Conservation (phyloP, 495 filamentous ascomycete genomes). For the Penicillium dipodomyicola region DNA sequence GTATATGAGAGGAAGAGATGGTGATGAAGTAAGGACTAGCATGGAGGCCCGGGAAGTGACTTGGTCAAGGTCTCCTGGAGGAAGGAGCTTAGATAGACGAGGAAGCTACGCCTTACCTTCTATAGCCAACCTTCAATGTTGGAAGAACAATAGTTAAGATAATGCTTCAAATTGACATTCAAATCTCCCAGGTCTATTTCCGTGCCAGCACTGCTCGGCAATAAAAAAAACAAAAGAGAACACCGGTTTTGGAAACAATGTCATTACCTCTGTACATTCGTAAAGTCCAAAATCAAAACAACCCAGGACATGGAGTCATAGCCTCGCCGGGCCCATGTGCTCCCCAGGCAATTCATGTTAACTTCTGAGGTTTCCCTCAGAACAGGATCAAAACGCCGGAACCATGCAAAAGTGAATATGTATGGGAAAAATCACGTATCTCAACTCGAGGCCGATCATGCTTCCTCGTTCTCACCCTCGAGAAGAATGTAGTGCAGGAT, state of each 20-base stretch:
- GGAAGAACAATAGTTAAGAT: background rate
- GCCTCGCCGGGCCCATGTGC: slow-evolving; percentile 4
- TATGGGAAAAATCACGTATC: slow-evolving; percentile 15
- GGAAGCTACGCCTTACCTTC: slow-evolving; percentile 1
- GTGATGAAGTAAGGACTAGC: slow-evolving; percentile 8
- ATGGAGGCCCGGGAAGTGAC: background rate
- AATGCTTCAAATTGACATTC: slow-evolving; percentile 4
- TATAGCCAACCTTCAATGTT: background rate
- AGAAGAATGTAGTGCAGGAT: slow-evolving; percentile 94
- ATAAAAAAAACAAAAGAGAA: slow-evolving; percentile 13
- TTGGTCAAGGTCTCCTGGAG: background rate
- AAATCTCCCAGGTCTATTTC: slow-evolving; percentile 34
- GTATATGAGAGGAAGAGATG: slow-evolving; percentile 5
- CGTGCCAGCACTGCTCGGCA: slow-evolving; percentile 12
- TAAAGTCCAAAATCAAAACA: slow-evolving; percentile 15
- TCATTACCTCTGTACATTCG: slow-evolving; percentile 36
- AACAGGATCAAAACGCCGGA: slow-evolving; percentile 34
- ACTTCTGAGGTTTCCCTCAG: background rate
- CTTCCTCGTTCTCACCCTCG: slow-evolving; percentile 65
- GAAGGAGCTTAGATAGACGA: background rate
- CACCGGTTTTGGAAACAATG: slow-evolving; percentile 20
- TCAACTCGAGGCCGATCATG: slow-evolving; percentile 22
- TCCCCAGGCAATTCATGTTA: slow-evolving; percentile 1
- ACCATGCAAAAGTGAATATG: slow-evolving; percentile 38
- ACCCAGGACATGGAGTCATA: background rate